These are phyloP conservation scores for Zalaria obscura DNA, from an alignment of 2,329 filamentous ascomycete species.

Conservation along the genomic window DNA sequence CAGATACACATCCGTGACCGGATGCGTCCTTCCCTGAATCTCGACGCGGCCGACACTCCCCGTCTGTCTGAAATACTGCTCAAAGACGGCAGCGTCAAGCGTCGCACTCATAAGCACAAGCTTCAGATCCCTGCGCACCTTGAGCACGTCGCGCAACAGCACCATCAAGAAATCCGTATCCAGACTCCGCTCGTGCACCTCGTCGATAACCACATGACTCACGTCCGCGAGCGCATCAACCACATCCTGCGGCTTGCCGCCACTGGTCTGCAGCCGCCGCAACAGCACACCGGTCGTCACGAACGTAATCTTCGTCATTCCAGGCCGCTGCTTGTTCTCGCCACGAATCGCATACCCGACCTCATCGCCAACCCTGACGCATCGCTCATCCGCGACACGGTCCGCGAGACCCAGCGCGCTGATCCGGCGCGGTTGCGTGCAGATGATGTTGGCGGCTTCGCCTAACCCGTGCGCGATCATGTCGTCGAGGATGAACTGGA, in stretches of 20 bases:
- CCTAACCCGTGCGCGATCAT: slow-evolving; percentile 66
- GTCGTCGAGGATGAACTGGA: slow-evolving; percentile 91
- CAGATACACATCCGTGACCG: slow-evolving; percentile 78
- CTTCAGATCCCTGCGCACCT: slow-evolving; percentile 62
- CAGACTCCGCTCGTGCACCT: slow-evolving; percentile 88
- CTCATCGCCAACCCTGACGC: slow-evolving; percentile 66
- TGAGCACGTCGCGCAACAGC: slow-evolving; percentile 69
- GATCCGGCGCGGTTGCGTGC: slow-evolving; percentile 88
- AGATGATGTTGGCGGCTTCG: slow-evolving; percentile 72
- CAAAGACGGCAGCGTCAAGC: slow-evolving; percentile 75
- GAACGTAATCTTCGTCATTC: slow-evolving; percentile 78
- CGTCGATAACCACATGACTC: slow-evolving; percentile 89
- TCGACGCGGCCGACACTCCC: slow-evolving; percentile 60
- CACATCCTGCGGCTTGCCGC: slow-evolving; percentile 65
- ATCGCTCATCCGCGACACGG: slow-evolving; percentile 84
- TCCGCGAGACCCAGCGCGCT: slow-evolving; percentile 89
- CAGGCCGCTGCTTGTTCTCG: slow-evolving; percentile 60
- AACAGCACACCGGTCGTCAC: slow-evolving; percentile 91
- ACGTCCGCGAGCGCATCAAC: slow-evolving; percentile 73
- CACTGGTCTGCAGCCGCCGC: slow-evolving; percentile 78
- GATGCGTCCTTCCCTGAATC: slow-evolving; percentile 78
- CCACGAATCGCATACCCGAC: slow-evolving; percentile 86
- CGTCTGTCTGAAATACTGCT: slow-evolving; percentile 55
- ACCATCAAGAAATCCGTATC: slow-evolving; percentile 92
- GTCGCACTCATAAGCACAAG: slow-evolving; percentile 95